Percentiles rank a stretch among this genome's conserved stretches.
Conservation (phyloP, 148 eudicot genomes). For the Arctostaphylos glauca region DNA sequence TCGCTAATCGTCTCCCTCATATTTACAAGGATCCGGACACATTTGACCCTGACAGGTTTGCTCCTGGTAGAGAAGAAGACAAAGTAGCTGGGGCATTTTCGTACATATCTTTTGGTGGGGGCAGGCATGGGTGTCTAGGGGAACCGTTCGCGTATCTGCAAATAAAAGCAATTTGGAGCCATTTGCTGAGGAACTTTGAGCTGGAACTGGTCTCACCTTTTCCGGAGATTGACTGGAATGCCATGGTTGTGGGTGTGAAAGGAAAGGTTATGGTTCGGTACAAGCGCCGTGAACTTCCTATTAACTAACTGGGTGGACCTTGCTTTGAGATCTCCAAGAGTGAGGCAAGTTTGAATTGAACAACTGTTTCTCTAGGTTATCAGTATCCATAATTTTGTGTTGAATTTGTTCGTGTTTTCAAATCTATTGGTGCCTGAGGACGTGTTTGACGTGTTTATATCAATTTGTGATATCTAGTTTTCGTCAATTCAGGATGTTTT, state of each 20-base stretch:
- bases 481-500: neutral
- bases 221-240: constrained; percentile 97
- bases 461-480: neutral
- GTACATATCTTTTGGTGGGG: constrained; percentile 86
- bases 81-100: constrained; percentile 85
- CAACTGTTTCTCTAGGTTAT: neutral
- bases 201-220: constrained; percentile 87
- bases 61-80: constrained; percentile 86
- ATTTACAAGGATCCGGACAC: constrained; percentile 69
- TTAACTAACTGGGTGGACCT: constrained; percentile 16
- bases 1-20: constrained; percentile 86
- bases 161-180: constrained; percentile 96
- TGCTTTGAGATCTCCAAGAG: neutral
- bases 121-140: constrained; percentile 91
- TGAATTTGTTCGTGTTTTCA: neutral
- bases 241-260: constrained; percentile 75
- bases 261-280: constrained; percentile 73
- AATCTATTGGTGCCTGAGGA: neutral
- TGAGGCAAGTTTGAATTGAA: constrained; percentile 6
- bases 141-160: constrained; percentile 96
- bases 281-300: constrained; percentile 53
- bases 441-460: neutral
- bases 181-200: constrained; percentile 84
- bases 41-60: constrained; percentile 83
- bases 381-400: neutral